These are phyloP conservation scores for Apostasia ramifera DNA, from an alignment of 106 monocot species.

Conservation along the genomic window DNA sequence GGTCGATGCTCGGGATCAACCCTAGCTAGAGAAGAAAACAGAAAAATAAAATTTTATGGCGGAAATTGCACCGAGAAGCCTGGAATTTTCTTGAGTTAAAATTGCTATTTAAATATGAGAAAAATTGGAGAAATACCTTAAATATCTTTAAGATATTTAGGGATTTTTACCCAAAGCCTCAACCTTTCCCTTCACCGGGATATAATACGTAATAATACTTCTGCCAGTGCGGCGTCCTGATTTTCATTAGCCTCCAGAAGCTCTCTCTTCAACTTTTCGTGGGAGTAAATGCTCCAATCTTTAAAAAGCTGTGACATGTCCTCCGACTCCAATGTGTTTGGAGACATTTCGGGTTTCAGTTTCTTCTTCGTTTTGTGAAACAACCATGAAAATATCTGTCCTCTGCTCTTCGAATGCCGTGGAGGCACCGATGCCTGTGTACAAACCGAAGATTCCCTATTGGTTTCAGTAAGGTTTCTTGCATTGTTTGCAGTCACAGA, in stretches of 20 bases:
- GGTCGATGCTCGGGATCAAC: too few relatives aligned
- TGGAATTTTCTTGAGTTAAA: too few relatives aligned
- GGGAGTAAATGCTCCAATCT: slow-evolving; percentile 44
- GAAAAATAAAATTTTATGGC: too few relatives aligned
- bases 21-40: too few relatives aligned
- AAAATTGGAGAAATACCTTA: too few relatives aligned
- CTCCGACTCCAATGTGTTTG: slow-evolving; percentile 42
- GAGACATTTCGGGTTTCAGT: slow-evolving; percentile 43
- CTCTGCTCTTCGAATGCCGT: slow-evolving; percentile 28
- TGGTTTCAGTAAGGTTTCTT: slow-evolving; percentile 51
- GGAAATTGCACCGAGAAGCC: too few relatives aligned
- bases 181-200: too few relatives aligned
- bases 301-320: slow-evolving; percentile 61
- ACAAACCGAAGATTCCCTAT: slow-evolving; percentile 13
- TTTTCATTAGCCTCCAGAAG: slow-evolving; percentile 62
- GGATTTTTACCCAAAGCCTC: too few relatives aligned
- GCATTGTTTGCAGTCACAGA: slow-evolving; percentile 33
- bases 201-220: slow-evolving; percentile 13
- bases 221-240: slow-evolving; percentile 55
- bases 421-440: slow-evolving; percentile 3
- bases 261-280: slow-evolving; percentile 71
- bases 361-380: slow-evolving; percentile 53
- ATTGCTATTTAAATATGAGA: too few relatives aligned
- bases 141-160: too few relatives aligned
- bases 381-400: slow-evolving; percentile 47